These are phyloP conservation scores for Verbascum thapsus DNA, from an alignment of 257 asterid genomes.

Conservation along the genomic window DNA sequence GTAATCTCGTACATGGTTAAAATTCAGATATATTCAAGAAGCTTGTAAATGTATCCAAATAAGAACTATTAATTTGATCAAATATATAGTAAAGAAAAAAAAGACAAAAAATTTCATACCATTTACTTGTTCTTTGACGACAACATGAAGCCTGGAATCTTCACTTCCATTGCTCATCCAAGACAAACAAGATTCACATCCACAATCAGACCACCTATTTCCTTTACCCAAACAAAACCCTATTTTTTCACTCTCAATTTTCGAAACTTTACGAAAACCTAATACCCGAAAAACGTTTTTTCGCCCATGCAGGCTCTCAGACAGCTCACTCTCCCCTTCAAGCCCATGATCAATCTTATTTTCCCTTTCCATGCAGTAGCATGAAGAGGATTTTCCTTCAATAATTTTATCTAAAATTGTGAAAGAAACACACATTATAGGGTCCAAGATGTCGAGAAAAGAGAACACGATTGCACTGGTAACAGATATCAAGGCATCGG, in stretches of 20 bases:
- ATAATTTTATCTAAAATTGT: constrained; percentile 46
- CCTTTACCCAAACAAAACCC: constrained; percentile 15
- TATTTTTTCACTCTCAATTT: constrained; percentile 17
- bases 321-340: constrained; percentile 44
- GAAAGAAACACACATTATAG: constrained; percentile 49
- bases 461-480: constrained; percentile 50
- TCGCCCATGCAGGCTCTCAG: constrained; percentile 55
- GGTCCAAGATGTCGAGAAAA: constrained; percentile 59
- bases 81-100: too few species aligned
- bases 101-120: constrained; percentile 15
- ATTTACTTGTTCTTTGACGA: constrained; percentile 51
- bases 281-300: constrained; percentile 50
- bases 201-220: constrained; percentile 86
- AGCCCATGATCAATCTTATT: too few species aligned
- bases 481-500: constrained; percentile 36
- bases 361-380: constrained; percentile 46
- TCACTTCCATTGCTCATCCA: constrained; percentile 55
- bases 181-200: constrained; percentile 68
- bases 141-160: constrained; percentile 60
- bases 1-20: neutral
- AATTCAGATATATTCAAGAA: neutral
- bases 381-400: constrained; percentile 51
- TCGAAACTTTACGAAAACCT: constrained; percentile 33
- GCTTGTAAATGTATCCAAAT: neutral
- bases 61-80: too few species aligned